These are phyloP conservation scores for Elongisporangium prolatum DNA, from an alignment of 352 stramenopile species.

Conservation along the genomic window DNA sequence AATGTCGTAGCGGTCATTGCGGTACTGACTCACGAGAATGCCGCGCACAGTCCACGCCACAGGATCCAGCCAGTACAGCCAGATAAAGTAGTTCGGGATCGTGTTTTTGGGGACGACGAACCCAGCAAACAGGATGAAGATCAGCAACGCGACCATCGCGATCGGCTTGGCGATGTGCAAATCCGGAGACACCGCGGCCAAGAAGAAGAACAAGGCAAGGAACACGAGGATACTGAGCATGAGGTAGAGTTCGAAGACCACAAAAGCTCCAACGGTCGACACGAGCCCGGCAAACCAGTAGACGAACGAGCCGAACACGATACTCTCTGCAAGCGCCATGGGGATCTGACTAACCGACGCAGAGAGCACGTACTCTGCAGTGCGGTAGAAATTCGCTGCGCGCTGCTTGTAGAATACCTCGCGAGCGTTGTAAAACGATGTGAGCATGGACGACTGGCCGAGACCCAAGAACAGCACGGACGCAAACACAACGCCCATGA, in stretches of 20 bases:
- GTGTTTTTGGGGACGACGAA: constrained; percentile 51
- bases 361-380: constrained; percentile 75
- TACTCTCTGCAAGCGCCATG: constrained; percentile 59
- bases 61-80: constrained; percentile 75
- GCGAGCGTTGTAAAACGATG: constrained; percentile 68
- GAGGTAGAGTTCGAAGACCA: constrained; percentile 72
- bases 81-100: constrained; percentile 53
- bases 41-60: constrained; percentile 47
- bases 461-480: constrained; percentile 79
- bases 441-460: constrained; percentile 70
- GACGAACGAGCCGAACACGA: constrained; percentile 84
- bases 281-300: constrained; percentile 86
- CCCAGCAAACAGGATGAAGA: constrained; percentile 67
- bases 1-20: constrained; percentile 23
- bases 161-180: constrained; percentile 54
- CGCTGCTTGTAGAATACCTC: constrained; percentile 87
- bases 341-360: constrained; percentile 44
- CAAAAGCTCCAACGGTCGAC: constrained; percentile 33
- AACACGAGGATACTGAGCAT: constrained; percentile 58
- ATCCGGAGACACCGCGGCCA: constrained; percentile 31
- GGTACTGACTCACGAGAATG: constrained; percentile 45
- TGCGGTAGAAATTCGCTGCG: constrained; percentile 83
- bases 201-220: constrained; percentile 45
- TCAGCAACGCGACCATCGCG: constrained; percentile 42
- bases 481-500: constrained; percentile 84